A percentile compares a stretch with the other conserved stretches of the same genome.
Evolutionary conservation across 2,329 filamentous ascomycete species (phyloP).

Genomic region (Monosporascus cannonballus): DNA sequence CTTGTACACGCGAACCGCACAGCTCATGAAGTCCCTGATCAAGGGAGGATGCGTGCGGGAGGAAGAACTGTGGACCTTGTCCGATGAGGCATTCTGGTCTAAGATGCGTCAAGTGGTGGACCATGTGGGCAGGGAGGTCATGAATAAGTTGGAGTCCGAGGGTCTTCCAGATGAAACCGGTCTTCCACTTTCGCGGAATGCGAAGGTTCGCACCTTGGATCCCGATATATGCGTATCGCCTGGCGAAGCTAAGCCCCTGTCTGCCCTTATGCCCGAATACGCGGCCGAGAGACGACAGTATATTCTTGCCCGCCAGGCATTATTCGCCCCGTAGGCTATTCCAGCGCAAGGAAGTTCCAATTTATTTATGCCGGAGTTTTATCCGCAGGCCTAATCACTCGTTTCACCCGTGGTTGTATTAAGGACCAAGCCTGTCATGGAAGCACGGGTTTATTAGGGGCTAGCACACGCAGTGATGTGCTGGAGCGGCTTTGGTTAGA

Average conservation of each 20-base stretch:
- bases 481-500: too few relatives aligned
- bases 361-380: too few relatives aligned
- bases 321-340: constrained; percentile 1
- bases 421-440: too few relatives aligned
- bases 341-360: too few relatives aligned
- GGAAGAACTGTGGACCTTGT: constrained; percentile 26
- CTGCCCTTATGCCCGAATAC: constrained; percentile 13
- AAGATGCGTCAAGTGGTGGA: constrained; percentile 18
- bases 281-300: constrained; percentile 13
- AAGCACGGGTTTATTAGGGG: too few relatives aligned
- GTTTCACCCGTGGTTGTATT: too few relatives aligned
- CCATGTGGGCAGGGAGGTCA: constrained; percentile 9
- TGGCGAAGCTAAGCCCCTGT: constrained; percentile 10
- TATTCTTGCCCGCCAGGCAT: constrained; percentile 7
- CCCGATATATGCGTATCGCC: constrained; percentile 20
- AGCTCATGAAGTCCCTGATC: constrained; percentile 22
- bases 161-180: constrained; percentile 16
- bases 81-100: constrained; percentile 30
- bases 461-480: too few relatives aligned
- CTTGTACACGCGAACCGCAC: constrained; percentile 27
- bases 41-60: constrained; percentile 20
- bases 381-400: too few relatives aligned
- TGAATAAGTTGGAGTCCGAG: constrained; percentile 16
- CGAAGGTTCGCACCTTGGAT: constrained; percentile 28
- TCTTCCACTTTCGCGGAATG: constrained; percentile 18